Evolutionary conservation across 306 rosid species (phyloP).

Genomic region (Albizia julibrissin): DNA sequence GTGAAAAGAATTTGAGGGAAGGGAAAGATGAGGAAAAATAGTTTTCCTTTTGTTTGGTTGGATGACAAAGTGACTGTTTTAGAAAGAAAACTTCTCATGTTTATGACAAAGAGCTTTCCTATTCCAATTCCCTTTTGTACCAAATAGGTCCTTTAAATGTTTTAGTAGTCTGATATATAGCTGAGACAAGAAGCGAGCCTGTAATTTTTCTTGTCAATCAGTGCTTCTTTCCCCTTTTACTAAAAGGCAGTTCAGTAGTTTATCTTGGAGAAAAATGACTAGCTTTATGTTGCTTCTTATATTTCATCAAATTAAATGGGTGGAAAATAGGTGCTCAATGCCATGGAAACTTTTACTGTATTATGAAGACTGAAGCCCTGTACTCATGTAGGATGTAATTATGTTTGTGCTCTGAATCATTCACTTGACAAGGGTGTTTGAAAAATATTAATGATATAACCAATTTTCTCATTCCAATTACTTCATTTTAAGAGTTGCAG

Average conservation of each 20-base stretch:
- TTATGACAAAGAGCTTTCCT: background rate
- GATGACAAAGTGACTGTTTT: background rate
- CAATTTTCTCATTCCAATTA: background rate
- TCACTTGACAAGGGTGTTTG: background rate
- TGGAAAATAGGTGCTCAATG: background rate
- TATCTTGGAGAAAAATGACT: background rate
- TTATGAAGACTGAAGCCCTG: background rate
- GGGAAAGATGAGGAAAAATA: background rate
- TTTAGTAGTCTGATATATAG: conserved; percentile 6
- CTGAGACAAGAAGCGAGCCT: background rate
- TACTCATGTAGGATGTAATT: background rate
- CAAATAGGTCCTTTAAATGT: background rate
- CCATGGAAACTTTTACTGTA: background rate
- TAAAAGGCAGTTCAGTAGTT: background rate
- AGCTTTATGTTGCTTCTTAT: background rate
- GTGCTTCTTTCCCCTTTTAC: background rate
- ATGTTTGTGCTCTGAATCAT: background rate
- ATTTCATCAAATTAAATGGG: background rate
- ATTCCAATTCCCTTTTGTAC: background rate
- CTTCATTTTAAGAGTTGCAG: background rate
- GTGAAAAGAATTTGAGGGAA: background rate
- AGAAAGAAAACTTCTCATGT: background rate
- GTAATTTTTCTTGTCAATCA: background rate
- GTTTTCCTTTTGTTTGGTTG: background rate
- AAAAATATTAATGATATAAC: background rate